Evolutionary conservation across 2,329 filamentous ascomycete genomes (phyloP).

Genomic region (Pestalotiopsis fici): DNA sequence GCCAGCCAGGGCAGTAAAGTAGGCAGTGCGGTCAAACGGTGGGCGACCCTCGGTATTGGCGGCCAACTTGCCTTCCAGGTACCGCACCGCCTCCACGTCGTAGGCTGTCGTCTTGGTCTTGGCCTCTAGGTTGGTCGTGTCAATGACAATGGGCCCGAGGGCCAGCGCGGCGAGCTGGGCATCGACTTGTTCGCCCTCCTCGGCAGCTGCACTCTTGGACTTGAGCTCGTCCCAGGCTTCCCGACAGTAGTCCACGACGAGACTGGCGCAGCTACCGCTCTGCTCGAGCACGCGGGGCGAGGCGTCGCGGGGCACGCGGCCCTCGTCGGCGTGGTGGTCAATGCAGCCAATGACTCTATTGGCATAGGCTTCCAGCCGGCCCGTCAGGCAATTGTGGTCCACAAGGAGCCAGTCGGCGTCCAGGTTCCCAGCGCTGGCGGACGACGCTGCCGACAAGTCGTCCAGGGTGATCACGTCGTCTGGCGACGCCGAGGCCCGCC

Average conservation of each 20-base stretch:
- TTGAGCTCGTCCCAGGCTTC: conserved; percentile 58
- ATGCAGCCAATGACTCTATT: conserved; percentile 63
- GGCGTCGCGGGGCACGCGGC: conserved; percentile 43
- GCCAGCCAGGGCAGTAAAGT: conserved; percentile 59
- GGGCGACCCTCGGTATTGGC: background rate
- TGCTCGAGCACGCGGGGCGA: conserved; percentile 64
- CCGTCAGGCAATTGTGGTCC: conserved; percentile 76
- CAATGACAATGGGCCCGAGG: conserved; percentile 71
- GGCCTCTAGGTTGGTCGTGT: conserved; percentile 65
- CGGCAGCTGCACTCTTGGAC: no score
- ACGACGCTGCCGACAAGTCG: conserved; percentile 50
- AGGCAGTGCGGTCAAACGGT: conserved; percentile 53
- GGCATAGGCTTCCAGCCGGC: conserved; percentile 56
- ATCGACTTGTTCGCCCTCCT: conserved; percentile 46
- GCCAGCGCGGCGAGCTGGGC: conserved; percentile 66
- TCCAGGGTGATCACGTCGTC: conserved; percentile 67
- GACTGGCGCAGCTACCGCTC: conserved; percentile 72
- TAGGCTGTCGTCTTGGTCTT: conserved; percentile 65
- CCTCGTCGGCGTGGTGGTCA: conserved; percentile 80
- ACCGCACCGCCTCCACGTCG: conserved; percentile 59
- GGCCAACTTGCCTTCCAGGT: conserved; percentile 53
- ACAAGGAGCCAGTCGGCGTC: conserved; percentile 75
- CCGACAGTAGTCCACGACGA: conserved; percentile 63
- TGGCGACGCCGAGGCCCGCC: conserved; percentile 56
- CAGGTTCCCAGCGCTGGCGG: no score